Conservation (phyloP, 345 rosid species). For the Carallia pectinifolia region DNA sequence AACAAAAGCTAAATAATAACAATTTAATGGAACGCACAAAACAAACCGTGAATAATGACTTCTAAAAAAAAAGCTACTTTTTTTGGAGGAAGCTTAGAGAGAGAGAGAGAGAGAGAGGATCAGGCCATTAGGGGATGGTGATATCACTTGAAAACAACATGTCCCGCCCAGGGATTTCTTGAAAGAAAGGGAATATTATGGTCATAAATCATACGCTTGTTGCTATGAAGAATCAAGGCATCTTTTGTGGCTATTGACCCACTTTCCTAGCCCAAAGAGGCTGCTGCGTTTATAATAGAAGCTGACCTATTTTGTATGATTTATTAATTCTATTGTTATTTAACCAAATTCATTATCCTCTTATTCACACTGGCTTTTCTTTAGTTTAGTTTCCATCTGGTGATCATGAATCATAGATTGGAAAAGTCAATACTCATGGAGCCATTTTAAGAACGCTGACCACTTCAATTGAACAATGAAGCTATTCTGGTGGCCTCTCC, state of each 20-base stretch:
- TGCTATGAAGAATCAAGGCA: too few relatives aligned
- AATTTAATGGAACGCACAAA: conserved; percentile 19
- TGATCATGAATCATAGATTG: too few relatives aligned
- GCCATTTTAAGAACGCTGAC: too few relatives aligned
- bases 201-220: too few relatives aligned
- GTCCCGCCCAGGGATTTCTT: neutral
- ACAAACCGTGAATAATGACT: conserved; percentile 23
- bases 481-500: too few relatives aligned
- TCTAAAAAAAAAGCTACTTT: neutral
- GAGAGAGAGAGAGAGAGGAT: neutral
- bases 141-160: conserved; percentile 21
- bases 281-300: neutral
- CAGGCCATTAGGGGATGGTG: neutral
- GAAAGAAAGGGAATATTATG: conserved; percentile 3
- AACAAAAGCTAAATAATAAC: neutral
- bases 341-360: too few relatives aligned
- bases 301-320: too few relatives aligned
- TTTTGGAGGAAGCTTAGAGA: neutral
- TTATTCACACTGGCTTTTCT: too few relatives aligned
- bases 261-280: conserved; percentile 25
- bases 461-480: too few relatives aligned
- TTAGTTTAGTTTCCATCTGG: too few relatives aligned
- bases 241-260: conserved; percentile 4
- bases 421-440: too few relatives aligned
- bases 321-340: too few relatives aligned